phyloP scores from a whole-genome alignment of 176 grass and related monocot species.

The Melocanna baccifera region DNA sequence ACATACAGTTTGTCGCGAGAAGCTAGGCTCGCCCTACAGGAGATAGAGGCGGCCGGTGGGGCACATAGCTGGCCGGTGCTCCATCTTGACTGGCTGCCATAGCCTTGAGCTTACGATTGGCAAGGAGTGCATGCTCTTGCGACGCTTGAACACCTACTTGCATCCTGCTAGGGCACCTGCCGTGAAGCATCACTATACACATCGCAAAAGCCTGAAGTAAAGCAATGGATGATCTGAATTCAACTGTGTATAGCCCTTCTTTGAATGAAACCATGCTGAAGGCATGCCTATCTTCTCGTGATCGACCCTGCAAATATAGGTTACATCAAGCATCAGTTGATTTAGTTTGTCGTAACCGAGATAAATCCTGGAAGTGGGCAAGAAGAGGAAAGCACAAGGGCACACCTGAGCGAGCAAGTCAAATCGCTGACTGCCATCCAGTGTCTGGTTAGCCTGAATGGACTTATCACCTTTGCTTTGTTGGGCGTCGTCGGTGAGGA shows the following conservation, averaged over 20 bases:
- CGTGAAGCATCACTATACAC: slow-evolving; percentile 76
- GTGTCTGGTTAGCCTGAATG: slow-evolving; percentile 18
- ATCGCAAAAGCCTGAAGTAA: slow-evolving; percentile 81
- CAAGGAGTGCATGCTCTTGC: slow-evolving; percentile 38
- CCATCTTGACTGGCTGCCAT: slow-evolving; percentile 33
- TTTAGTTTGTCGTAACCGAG: slow-evolving; percentile 6
- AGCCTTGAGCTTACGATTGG: slow-evolving; percentile 38
- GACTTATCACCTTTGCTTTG: slow-evolving; percentile 17
- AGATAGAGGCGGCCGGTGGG: slow-evolving; percentile 66
- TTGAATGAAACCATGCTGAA: slow-evolving; percentile 79
- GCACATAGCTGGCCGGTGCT: slow-evolving; percentile 61
- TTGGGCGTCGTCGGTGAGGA: slow-evolving; percentile 43
- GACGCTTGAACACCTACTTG: slow-evolving; percentile 25
- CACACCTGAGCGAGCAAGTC: slow-evolving; percentile 73
- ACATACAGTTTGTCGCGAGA: slow-evolving; percentile 1
- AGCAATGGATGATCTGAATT: slow-evolving; percentile 68
- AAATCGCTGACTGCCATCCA: slow-evolving; percentile 55
- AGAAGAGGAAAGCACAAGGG: background rate
- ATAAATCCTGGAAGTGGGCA: background rate
- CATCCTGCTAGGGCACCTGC: slow-evolving; percentile 29
- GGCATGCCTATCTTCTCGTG: slow-evolving; percentile 35
- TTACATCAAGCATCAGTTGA: background rate
- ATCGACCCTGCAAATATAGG: slow-evolving; percentile 51
- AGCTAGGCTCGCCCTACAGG: slow-evolving; percentile 80
- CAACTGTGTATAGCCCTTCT: slow-evolving; percentile 74